These are phyloP conservation scores for Rostrohypoxylon terebratum DNA, from an alignment of 495 filamentous ascomycete genomes.

Conservation along the genomic window DNA sequence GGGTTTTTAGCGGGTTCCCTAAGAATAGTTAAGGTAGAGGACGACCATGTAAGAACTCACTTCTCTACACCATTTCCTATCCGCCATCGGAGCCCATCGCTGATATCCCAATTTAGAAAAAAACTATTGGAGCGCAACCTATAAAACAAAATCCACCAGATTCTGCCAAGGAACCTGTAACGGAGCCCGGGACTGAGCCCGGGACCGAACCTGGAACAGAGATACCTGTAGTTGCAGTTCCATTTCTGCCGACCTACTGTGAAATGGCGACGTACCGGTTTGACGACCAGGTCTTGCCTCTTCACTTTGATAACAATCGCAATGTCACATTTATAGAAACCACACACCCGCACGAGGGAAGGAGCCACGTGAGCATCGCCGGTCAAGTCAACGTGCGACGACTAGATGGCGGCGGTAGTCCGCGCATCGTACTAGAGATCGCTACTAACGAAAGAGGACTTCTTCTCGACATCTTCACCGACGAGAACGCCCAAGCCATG, in stretches of 20 bases:
- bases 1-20: conserved; percentile 46
- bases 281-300: conserved; percentile 44
- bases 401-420: conserved; percentile 38
- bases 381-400: conserved; percentile 57
- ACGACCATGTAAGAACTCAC: conserved; percentile 46
- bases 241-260: conserved; percentile 46
- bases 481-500: conserved; percentile 48
- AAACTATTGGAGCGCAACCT: conserved; percentile 31
- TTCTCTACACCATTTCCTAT: not conserved
- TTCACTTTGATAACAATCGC: conserved; percentile 48
- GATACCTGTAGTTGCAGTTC: conserved; percentile 19
- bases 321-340: conserved; percentile 47
- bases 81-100: conserved; percentile 1
- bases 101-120: conserved; percentile 36
- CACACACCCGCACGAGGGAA: conserved; percentile 29
- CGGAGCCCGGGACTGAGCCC: conserved; percentile 22
- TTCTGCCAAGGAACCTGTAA: conserved; percentile 20
- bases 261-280: conserved; percentile 47
- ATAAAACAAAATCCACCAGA: conserved; percentile 23
- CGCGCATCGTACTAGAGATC: conserved; percentile 54
- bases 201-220: conserved; percentile 20
- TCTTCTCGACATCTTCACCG: conserved; percentile 45
- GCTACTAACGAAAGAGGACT: conserved; percentile 54
- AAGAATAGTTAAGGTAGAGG: conserved; percentile 19
- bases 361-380: conserved; percentile 48